These are phyloP conservation scores for Penicillium pancosmium DNA, from an alignment of 495 filamentous ascomycete genomes.

Conservation along the genomic window DNA sequence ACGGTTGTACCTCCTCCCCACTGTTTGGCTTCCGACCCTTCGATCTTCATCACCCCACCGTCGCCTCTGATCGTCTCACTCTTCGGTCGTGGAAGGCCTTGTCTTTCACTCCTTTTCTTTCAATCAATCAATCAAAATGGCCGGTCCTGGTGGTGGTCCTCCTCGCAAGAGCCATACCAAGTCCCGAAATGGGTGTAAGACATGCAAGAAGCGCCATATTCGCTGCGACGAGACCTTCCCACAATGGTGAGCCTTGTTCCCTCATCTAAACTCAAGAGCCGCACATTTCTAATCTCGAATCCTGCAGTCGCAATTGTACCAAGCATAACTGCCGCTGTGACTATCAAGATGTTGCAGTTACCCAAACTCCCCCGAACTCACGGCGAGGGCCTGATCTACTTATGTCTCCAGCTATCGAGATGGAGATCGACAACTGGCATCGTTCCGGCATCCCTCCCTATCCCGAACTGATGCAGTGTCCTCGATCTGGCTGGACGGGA, in stretches of 20 bases:
- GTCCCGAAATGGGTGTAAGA: slow-evolving; percentile 95
- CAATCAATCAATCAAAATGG: slow-evolving; percentile 35
- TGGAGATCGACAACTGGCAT: slow-evolving; percentile 80
- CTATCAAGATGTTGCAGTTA: slow-evolving; percentile 78
- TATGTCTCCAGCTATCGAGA: slow-evolving; percentile 81
- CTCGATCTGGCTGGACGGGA: slow-evolving; percentile 56
- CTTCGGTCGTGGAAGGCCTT: not conserved
- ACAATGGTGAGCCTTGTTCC: slow-evolving; percentile 73
- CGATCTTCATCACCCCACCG: not conserved
- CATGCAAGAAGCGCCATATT: slow-evolving; percentile 96
- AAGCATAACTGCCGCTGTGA: slow-evolving; percentile 98
- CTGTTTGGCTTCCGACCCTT: not conserved
- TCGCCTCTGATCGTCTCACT: slow-evolving; percentile 2
- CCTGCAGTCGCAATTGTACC: slow-evolving; percentile 86
- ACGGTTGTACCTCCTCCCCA: not conserved
- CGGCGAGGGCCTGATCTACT: slow-evolving; percentile 77
- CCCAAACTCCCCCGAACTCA: slow-evolving; percentile 62
- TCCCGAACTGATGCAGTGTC: slow-evolving; percentile 72
- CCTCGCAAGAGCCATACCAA: slow-evolving; percentile 87
- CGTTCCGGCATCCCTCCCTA: slow-evolving; percentile 86
- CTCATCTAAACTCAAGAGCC: not conserved
- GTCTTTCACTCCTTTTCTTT: slow-evolving; percentile 4
- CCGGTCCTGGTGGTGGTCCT: slow-evolving; percentile 55
- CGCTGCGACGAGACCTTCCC: slow-evolving; percentile 97
- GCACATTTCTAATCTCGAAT: slow-evolving; percentile 5